phyloP scores from a whole-genome alignment of 1,284 basidiomycete genomes.

The Cystobasidiaceae sp. region DNA sequence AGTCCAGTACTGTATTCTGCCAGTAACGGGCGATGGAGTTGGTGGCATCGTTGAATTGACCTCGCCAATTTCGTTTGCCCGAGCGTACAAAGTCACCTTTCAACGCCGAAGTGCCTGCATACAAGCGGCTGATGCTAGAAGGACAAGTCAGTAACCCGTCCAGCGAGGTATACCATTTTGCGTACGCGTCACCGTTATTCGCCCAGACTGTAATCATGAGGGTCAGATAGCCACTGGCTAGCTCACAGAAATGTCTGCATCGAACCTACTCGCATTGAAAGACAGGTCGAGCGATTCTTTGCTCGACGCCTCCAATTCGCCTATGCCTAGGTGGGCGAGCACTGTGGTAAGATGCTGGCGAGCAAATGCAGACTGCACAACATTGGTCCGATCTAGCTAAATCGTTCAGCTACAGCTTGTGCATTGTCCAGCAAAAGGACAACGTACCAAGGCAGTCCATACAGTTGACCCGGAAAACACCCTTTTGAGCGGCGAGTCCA shows the following conservation, averaged over 20 bases:
- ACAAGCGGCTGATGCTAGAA: slow-evolving; percentile 53
- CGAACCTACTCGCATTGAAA: slow-evolving; percentile 73
- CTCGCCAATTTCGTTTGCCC: slow-evolving; percentile 83
- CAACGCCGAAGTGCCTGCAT: slow-evolving; percentile 83
- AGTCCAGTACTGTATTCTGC: slow-evolving; percentile 63
- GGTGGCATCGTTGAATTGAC: slow-evolving; percentile 86
- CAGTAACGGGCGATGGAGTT: slow-evolving; percentile 75
- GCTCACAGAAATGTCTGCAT: not conserved
- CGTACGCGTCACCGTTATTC: slow-evolving; percentile 74
- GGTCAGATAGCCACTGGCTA: not conserved
- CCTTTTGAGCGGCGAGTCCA: slow-evolving; percentile 72
- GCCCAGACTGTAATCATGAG: slow-evolving; percentile 68
- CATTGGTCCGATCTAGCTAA: slow-evolving; percentile 85
- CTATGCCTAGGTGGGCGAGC: slow-evolving; percentile 13
- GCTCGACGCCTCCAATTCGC: not conserved
- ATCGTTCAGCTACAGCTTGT: not conserved
- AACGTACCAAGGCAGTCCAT: slow-evolving; percentile 65
- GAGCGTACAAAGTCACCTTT: slow-evolving; percentile 98
- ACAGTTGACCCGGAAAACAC: slow-evolving; percentile 74
- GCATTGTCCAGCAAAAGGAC: not conserved
- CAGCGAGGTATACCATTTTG: not conserved
- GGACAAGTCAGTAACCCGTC: not conserved
- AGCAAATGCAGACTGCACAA: slow-evolving; percentile 85
- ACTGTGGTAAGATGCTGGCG: slow-evolving; percentile 11
- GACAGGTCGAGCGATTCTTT: slow-evolving; percentile 48